phyloP scores from a whole-genome alignment of 1,284 basidiomycete species.

The Cryptococcus sp. region DNA sequence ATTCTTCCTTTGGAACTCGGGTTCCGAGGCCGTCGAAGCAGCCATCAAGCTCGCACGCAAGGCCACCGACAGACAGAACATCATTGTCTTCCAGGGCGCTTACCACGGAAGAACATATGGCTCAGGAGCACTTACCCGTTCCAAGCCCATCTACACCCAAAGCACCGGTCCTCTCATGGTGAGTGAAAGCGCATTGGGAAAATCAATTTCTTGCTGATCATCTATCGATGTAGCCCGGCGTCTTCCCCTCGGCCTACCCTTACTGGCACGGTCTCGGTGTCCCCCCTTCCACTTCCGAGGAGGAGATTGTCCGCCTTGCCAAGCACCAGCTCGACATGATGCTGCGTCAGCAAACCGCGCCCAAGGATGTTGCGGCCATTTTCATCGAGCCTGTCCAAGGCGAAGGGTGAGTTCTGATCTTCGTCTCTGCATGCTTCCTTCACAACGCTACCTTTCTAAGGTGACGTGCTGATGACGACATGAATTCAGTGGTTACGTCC shows the following conservation, averaged over 20 bases:
- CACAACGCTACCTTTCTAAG: neutral
- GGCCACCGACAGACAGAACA: constrained; percentile 77
- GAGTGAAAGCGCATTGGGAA: constrained; percentile 29
- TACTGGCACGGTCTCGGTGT: constrained; percentile 88
- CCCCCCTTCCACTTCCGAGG: constrained; percentile 63
- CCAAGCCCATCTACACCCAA: constrained; percentile 87
- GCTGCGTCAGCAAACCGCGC: constrained; percentile 78
- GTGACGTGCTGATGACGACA: neutral
- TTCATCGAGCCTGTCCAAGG: constrained; percentile 90
- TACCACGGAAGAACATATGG: constrained; percentile 87
- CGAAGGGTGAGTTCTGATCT: constrained; percentile 59
- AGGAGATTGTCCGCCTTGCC: constrained; percentile 67
- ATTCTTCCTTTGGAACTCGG: constrained; percentile 94
- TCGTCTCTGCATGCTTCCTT: no score
- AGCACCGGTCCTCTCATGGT: constrained; percentile 77
- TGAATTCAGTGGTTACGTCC: constrained; percentile 70
- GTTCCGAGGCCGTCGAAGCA: constrained; percentile 49
- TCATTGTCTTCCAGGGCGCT: constrained; percentile 85
- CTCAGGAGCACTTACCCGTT: constrained; percentile 79
- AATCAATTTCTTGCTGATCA: neutral
- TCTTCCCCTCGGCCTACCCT: constrained; percentile 79
- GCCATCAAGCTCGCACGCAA: constrained; percentile 62
- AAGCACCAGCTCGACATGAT: constrained; percentile 82
- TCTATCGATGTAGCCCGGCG: constrained; percentile 58
- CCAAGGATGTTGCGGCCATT: constrained; percentile 86